phyloP scores from a whole-genome alignment of 129 eudicot species.

The Ambrosia trifida region DNA sequence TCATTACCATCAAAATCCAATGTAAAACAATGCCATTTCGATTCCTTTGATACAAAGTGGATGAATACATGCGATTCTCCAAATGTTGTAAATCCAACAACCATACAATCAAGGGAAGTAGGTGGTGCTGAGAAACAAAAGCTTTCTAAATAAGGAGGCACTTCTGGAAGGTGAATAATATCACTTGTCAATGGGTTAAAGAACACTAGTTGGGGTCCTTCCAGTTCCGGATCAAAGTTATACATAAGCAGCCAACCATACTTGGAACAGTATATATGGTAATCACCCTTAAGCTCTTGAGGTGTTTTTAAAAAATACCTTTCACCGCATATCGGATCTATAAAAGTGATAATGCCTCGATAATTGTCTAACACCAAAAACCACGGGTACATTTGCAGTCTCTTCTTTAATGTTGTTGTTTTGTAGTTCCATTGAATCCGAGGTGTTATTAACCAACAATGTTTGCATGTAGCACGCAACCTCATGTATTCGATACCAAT shows the following conservation, averaged over 20 bases:
- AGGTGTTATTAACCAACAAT: conserved; percentile 8
- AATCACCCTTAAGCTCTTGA: not conserved
- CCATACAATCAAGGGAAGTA: not conserved
- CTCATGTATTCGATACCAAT: conserved; percentile 17
- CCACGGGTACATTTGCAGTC: conserved; percentile 4
- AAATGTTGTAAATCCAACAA: not conserved
- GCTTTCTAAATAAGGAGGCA: not conserved
- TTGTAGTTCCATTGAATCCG: not conserved
- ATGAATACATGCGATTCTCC: too few species aligned
- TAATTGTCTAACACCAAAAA: not conserved
- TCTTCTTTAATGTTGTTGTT: not conserved
- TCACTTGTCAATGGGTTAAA: conserved; percentile 15
- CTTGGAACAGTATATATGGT: conserved; percentile 10
- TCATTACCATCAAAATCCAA: not conserved
- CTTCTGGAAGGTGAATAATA: not conserved
- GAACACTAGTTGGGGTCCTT: not conserved
- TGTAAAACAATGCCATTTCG: too few species aligned
- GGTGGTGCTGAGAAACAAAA: conserved; percentile 1
- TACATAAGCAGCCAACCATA: conserved; percentile 26
- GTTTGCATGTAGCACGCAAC: conserved; percentile 27
- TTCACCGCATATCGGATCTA: conserved; percentile 20
- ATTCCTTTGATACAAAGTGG: too few species aligned
- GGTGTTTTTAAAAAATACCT: not conserved
- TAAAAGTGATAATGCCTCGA: conserved; percentile 2
- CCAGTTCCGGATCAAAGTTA: too few species aligned